Evolutionary conservation across 495 filamentous ascomycete species (phyloP), one percentile per base, ranked within the genome.

Genomic region (Annulohypoxylon nitens): DNA sequence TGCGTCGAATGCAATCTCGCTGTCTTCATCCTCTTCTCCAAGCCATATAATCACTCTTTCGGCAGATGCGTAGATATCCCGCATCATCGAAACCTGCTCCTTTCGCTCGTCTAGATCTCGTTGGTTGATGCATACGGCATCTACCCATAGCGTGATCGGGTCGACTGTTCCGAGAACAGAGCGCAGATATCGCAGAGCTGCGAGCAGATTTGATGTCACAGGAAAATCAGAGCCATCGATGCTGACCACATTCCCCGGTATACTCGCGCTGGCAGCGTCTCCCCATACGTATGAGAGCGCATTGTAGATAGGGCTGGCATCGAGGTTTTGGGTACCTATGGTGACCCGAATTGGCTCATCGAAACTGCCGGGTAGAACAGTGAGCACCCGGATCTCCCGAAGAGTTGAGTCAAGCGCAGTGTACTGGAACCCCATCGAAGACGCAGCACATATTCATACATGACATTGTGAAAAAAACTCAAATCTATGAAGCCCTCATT

Each of bases 201-300:
- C 33, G 6, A 53, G 23, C n/a, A 68, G 45, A 34, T 61, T 68
- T 1, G 65, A 14, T 30, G 65, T 68, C 23, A 68, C 57, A 0
- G 65, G 47, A 33, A 68, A 51, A 23, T 41, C 45, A 23, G 20
- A 1, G 1, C 65, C 65, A 16, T 68, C 34, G 36, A 68, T 61
- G 7, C 20, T 45, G 10, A 68, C 61, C 23, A 34, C 53, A 26
- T 64, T 64, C 26, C 61, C 61, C 1, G 47, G 47, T 3, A 43
- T 51, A 4, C 14, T 39, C n/a, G 57, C 48, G 23, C 36, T 61
- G n/a, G 43, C 14, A 45, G 45, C 36, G 20, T 68, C 65, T 20
- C 65, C 65, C 65, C 65, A 68, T 43, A 68, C 65, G 45, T 68
- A 68, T 26, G 65, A 68, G 5, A 68, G 48, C 45, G 65, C 65